Evolutionary conservation across 169 alveolate genomes (phyloP), one percentile per base, ranked within the genome.

Genomic region (Cystoisospora suis): DNA sequence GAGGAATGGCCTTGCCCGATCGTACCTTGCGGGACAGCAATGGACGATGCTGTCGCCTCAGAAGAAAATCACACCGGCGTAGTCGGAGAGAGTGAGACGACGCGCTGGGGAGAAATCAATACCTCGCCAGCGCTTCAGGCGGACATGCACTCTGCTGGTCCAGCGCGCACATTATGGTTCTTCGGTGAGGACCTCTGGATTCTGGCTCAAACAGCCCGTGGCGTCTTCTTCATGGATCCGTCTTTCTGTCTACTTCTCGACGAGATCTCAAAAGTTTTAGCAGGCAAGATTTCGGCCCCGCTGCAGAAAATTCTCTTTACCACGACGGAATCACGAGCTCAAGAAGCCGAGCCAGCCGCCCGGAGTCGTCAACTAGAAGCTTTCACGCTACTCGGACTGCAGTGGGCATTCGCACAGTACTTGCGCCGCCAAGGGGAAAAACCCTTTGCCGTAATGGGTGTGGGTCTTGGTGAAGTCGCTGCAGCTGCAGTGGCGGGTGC

Each of bases 401-500:
- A 72, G 56, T 72, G 83, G 83, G 27, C 56, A 6, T 56, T 72
- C 36, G 47, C 83, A 1, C 17, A 36, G 5, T 38, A 38, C 56
- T 56, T 72, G 83, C 27, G 83, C n/a, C 83, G 44, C 38, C 47
- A 12, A 32, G 83, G 44, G n/a, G 83, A 56, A 75, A 27, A 47
- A 46, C 94, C 96, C 3, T 93, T 59, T 0, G 94, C 79, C 20
- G 96, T 94, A 7, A 75, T 94, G 70, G 96, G 96, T 0, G 94
- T 93, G 47, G 85, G 95, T 29, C 29, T 89, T 40, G 96, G 97
- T 15, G 97, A 95, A 81, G 86, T 80, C 47, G 92, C 93, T n/a
- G 97, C 97, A 3, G 95, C 96, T 34, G 97, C 94, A 6, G 90
- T 83, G 12, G 91, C 94, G n/a, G 96, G 96, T 4, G 87, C 81